phyloP scores from a whole-genome alignment of 1,284 basidiomycete genomes.

The Cystobasidiaceae sp. region DNA sequence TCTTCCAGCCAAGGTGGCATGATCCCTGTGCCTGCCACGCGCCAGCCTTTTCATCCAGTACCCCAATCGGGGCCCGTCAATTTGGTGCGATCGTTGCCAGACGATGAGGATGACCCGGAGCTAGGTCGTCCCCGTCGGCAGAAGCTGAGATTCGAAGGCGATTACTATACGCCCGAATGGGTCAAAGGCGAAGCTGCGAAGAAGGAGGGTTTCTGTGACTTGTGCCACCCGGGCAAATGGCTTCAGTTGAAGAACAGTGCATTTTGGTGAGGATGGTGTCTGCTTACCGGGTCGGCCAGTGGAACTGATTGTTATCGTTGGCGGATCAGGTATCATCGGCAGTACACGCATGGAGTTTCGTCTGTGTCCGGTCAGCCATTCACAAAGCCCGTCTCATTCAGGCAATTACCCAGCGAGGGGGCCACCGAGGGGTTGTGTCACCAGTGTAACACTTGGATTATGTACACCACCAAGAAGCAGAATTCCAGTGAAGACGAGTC shows the following conservation, averaged over 20 bases:
- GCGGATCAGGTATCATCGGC: slow-evolving; percentile 33
- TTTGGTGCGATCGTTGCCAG: neutral
- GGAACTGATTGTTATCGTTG: neutral
- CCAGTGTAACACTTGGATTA: slow-evolving; percentile 31
- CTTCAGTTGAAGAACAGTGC: slow-evolving; percentile 38
- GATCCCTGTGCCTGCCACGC: neutral
- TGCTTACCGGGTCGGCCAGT: neutral
- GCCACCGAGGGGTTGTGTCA: slow-evolving; percentile 34
- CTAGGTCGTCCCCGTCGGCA: slow-evolving; percentile 28
- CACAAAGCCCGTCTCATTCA: slow-evolving; percentile 28
- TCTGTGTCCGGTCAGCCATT: slow-evolving; percentile 33
- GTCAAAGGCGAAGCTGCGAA: slow-evolving; percentile 27
- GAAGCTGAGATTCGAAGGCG: slow-evolving; percentile 34
- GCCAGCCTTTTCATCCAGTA: too few species aligned
- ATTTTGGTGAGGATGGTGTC: slow-evolving; percentile 33
- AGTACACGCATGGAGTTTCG: slow-evolving; percentile 36
- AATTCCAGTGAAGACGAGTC: slow-evolving; percentile 1
- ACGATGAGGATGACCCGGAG: neutral
- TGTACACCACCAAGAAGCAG: slow-evolving; percentile 19
- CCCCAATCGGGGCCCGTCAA: neutral
- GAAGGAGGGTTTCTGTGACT: slow-evolving; percentile 36
- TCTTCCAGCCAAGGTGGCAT: too few species aligned
- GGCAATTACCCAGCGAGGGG: slow-evolving; percentile 1
- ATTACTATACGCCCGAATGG: slow-evolving; percentile 38
- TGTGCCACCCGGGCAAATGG: slow-evolving; percentile 38